Conservation (phyloP, 2,329 filamentous ascomycete species). For the Hypoxylon sp. region DNA sequence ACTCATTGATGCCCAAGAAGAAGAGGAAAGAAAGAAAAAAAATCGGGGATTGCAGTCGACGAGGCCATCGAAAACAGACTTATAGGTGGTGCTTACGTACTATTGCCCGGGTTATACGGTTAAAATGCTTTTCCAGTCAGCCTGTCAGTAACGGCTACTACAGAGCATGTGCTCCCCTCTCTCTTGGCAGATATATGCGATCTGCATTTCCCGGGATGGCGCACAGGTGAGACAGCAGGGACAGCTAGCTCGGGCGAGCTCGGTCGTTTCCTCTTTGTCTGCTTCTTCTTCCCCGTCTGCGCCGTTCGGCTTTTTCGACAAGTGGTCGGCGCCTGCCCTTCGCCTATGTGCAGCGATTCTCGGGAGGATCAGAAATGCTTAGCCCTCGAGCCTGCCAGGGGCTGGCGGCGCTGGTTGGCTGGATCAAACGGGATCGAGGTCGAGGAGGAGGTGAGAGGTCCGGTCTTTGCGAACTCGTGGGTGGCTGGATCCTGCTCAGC, state of each 20-base stretch:
- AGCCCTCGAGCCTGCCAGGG: conserved; percentile 13
- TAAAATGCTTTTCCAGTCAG: conserved; percentile 4
- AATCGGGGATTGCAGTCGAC: no score
- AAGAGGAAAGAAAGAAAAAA: no score
- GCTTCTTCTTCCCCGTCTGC: neutral
- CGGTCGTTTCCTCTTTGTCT: neutral
- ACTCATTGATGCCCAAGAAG: neutral
- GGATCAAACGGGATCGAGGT: neutral
- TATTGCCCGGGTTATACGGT: neutral
- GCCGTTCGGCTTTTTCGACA: neutral
- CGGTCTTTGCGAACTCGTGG: neutral
- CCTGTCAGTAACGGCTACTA: conserved; percentile 6
- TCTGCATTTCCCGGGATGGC: conserved; percentile 14
- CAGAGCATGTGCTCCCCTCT: neutral
- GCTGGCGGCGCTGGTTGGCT: conserved; percentile 2
- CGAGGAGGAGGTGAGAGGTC: conserved; percentile 5
- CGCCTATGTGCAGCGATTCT: conserved; percentile 2
- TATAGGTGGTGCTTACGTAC: neutral
- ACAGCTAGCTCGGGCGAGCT: neutral
- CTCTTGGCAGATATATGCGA: conserved; percentile 21
- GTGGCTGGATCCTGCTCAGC: conserved; percentile 10
- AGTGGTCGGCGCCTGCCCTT: conserved; percentile 1
- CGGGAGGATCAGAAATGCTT: conserved; percentile 10
- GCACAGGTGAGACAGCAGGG: conserved; percentile 21
- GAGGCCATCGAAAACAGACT: no score